Evolutionary conservation across 495 filamentous ascomycete species (phyloP), one percentile per base, ranked within the genome.

Genomic region (Penicillium arizonense): DNA sequence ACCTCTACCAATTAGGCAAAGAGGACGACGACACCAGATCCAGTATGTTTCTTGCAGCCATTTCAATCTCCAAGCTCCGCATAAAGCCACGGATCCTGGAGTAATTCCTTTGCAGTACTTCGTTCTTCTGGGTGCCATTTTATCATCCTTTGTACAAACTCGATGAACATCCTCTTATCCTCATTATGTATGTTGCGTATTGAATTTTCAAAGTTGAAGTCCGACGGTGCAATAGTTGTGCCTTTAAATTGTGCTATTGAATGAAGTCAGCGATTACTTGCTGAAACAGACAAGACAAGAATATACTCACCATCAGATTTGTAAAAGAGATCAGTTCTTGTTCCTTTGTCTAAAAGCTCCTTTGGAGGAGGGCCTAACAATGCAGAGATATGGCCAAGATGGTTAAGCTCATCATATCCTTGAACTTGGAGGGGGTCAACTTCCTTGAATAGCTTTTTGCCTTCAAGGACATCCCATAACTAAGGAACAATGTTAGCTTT

Each of bases 391-490:
- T 67, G 24, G 24, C 63, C 63, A 14, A 73, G 56, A 49, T 72
- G 71, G 12, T 43, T 46, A 50, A 45, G 8, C 26, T 55, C 57
- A 50, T 58, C 49, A 45, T 74, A 71, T 45, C 62, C 55, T 20
- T 50, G 46, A 11, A 20, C 47, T 24, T 36, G 16, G 40, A 41
- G 21, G 3, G 56, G 50, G 50, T 64, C 57, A 21, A 57, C n/a
- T 1, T 38, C 45, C 28, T 59, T 46, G 48, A 73, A 72, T 12
- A 72, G 59, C 13, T 46, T 42, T 36, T 52, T 53, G n/a, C 50
- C 57, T 51, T 65, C 61, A 16, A 71, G 50, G 5, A 76, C 33
- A 44, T 71, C 60, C 70, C 67, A 74, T 36, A 74, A 28, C 70
- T 72, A 37, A 37, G 26, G 36, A 16, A 11, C 30, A 34, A 53